Evolutionary conservation across 1,284 basidiomycete genomes (phyloP).

Genomic region (Golubevia pallescens): DNA sequence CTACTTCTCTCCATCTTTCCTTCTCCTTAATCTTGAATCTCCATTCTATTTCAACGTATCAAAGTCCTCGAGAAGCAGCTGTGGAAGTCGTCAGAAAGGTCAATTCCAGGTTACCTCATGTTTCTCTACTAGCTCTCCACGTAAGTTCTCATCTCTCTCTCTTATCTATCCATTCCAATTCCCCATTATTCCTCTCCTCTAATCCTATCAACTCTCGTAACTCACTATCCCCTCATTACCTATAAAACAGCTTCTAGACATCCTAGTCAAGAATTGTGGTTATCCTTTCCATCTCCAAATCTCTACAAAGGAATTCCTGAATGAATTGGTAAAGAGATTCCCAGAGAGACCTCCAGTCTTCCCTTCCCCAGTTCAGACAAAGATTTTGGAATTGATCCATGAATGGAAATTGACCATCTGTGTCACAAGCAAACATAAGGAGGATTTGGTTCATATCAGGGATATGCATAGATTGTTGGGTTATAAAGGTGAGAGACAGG

Average conservation of each 20-base stretch:
- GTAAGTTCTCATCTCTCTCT: slow-evolving; percentile 25
- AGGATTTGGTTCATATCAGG: slow-evolving; percentile 93
- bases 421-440: slow-evolving; percentile 85
- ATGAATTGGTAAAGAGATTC: slow-evolving; percentile 96
- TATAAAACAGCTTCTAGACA: slow-evolving; percentile 74
- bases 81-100: slow-evolving; percentile 80
- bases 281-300: slow-evolving; percentile 97
- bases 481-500: slow-evolving; percentile 77
- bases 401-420: slow-evolving; percentile 96
- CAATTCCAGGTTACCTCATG: slow-evolving; percentile 88
- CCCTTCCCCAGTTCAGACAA: slow-evolving; percentile 89
- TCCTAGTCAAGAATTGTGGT: slow-evolving; percentile 91
- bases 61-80: slow-evolving; percentile 79
- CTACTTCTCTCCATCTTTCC: neutral
- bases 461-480: slow-evolving; percentile 95
- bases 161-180: neutral
- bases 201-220: neutral
- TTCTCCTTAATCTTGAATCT: neutral
- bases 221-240: slow-evolving; percentile 23
- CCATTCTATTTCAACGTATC: neutral
- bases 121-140: slow-evolving; percentile 76
- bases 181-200: neutral
- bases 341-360: slow-evolving; percentile 96
- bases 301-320: slow-evolving; percentile 97
- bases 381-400: slow-evolving; percentile 91